phyloP scores from a whole-genome alignment of 345 rosid species.

The Eutrema heterophyllum region DNA sequence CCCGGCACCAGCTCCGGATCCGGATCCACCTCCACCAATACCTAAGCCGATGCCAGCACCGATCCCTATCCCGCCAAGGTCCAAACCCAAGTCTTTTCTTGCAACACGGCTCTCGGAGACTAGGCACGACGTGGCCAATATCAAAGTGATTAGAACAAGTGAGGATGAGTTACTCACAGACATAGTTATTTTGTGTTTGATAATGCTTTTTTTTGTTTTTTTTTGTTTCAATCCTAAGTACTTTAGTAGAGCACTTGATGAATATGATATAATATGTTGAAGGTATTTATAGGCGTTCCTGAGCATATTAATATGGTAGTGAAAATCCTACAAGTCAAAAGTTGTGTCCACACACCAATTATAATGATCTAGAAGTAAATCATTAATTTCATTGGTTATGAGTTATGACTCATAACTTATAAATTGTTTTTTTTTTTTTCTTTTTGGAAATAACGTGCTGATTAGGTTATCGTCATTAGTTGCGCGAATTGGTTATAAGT shows the following conservation, averaged over 20 bases:
- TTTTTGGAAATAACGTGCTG: too few relatives aligned
- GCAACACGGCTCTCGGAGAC: slow-evolving; percentile 55
- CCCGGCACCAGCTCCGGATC: slow-evolving; percentile 62
- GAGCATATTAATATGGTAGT: neutral
- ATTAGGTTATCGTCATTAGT: too few relatives aligned
- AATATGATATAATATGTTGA: slow-evolving; percentile 7
- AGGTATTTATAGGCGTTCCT: slow-evolving; percentile 28
- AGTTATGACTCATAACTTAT: neutral
- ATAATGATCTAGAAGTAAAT: neutral
- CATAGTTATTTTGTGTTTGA: slow-evolving; percentile 17
- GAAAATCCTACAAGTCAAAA: slow-evolving; percentile 16
- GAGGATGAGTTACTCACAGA: slow-evolving; percentile 20
- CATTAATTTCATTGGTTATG: neutral
- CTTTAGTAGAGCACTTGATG: slow-evolving; percentile 17
- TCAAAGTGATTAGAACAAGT: slow-evolving; percentile 15
- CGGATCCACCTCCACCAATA: slow-evolving; percentile 57
- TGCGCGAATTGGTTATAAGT: neutral
- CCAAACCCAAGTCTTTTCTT: slow-evolving; percentile 68
- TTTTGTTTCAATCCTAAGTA: neutral
- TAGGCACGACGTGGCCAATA: slow-evolving; percentile 25
- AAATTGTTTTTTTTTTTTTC: too few relatives aligned
- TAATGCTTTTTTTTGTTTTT: neutral
- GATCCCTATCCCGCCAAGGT: slow-evolving; percentile 72
- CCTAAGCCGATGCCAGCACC: slow-evolving; percentile 76
- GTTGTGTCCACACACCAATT: neutral